These are phyloP conservation scores for Vigna reflexopilosa DNA, from an alignment of 306 rosid species.

Conservation along the genomic window DNA sequence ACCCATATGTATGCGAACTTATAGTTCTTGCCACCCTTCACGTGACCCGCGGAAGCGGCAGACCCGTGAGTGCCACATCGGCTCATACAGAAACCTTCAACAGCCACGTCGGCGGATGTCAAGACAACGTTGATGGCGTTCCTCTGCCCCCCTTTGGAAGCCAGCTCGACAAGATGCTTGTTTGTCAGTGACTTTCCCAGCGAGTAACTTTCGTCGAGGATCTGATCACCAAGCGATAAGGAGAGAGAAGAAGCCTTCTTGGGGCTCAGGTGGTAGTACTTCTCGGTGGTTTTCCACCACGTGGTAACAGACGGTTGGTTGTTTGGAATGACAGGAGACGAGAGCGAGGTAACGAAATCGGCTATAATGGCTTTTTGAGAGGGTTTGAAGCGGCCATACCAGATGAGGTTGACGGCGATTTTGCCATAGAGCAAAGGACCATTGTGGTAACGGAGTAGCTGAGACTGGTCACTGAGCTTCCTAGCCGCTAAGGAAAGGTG, in stretches of 20 bases:
- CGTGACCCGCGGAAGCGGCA: conserved; percentile 34
- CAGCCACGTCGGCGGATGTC: conserved; percentile 74
- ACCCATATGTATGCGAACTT: conserved; percentile 78
- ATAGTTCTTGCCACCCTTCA: conserved; percentile 42
- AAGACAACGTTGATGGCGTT: conserved; percentile 76
- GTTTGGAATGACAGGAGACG: conserved; percentile 37
- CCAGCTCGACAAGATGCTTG: conserved; percentile 59
- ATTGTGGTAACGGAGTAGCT: conserved; percentile 75
- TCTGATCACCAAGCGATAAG: conserved; percentile 57
- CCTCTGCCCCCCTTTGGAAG: conserved; percentile 65
- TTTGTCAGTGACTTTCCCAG: conserved; percentile 69
- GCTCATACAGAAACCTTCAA: conserved; percentile 69
- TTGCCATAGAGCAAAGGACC: conserved; percentile 85
- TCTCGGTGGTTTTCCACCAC: conserved; percentile 91
- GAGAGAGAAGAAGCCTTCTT: conserved; percentile 48
- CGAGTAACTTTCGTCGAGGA: conserved; percentile 63
- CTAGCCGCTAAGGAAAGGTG: conserved; percentile 62
- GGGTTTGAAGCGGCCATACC: conserved; percentile 88
- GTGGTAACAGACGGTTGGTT: conserved; percentile 67
- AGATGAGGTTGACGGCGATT: conserved; percentile 72
- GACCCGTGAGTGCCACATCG: conserved; percentile 85
- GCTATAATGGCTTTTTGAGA: conserved; percentile 74
- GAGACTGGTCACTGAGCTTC: conserved; percentile 56
- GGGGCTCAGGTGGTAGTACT: conserved; percentile 63
- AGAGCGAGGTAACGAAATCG: conserved; percentile 70